phyloP scores from a whole-genome alignment of 306 rosid genomes.

The Quercus dentata region DNA sequence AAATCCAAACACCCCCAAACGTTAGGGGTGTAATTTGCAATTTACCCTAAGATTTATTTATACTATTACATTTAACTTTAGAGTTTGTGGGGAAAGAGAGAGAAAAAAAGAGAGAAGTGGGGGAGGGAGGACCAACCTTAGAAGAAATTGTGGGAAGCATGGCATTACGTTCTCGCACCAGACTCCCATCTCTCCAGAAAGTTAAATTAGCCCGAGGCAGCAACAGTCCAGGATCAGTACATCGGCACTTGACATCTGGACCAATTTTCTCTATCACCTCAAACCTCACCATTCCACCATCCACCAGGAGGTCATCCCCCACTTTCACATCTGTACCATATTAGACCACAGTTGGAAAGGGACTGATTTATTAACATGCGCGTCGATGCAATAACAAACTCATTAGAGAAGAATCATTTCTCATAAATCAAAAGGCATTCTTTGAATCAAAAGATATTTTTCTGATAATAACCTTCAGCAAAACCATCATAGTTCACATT shows the following conservation, averaged over 20 bases:
- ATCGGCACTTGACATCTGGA: constrained; percentile 90
- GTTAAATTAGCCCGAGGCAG: constrained; percentile 98
- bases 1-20: too few species aligned
- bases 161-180: constrained; percentile 87
- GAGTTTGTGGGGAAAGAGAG: too few species aligned
- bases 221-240: constrained; percentile 96
- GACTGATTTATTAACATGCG: background rate
- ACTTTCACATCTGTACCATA: constrained; percentile 70
- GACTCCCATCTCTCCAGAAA: constrained; percentile 95
- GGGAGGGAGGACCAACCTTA: constrained; percentile 44
- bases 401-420: background rate
- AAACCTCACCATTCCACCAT: constrained; percentile 99
- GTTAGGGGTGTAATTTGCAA: too few species aligned
- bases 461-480: constrained; percentile 67
- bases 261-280: constrained; percentile 95
- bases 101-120: too few species aligned
- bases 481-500: constrained; percentile 87
- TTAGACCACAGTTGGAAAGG: constrained; percentile 5
- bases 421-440: background rate
- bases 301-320: constrained; percentile 96
- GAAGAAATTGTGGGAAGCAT: constrained; percentile 99
- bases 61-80: too few species aligned
- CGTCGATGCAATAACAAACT: background rate
- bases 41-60: too few species aligned
- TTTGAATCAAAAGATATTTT: background rate